Conservation (phyloP, 2,329 filamentous ascomycete species). For the Ceratocystis cacaofunesta region DNA sequence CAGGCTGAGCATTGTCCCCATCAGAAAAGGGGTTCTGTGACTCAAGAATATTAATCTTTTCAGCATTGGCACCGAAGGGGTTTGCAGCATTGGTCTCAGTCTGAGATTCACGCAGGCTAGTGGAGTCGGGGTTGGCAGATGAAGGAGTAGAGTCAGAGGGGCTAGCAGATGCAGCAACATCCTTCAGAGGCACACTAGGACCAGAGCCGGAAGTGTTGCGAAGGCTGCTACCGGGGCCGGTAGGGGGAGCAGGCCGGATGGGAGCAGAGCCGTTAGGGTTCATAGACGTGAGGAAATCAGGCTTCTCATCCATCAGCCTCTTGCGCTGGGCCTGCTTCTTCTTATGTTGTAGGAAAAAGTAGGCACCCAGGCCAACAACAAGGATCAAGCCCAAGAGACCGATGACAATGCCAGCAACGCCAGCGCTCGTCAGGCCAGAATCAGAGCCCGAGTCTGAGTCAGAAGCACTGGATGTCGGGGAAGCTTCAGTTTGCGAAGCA, state of each 20-base stretch:
- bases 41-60: slow-evolving; percentile 24
- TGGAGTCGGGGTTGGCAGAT: not conserved
- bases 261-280: slow-evolving; percentile 7
- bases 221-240: slow-evolving; percentile 12
- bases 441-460: slow-evolving; percentile 18
- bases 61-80: slow-evolving; percentile 52
- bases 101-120: slow-evolving; percentile 16
- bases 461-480: not conserved
- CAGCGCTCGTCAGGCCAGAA: slow-evolving; percentile 23
- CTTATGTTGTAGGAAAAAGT: slow-evolving; percentile 54
- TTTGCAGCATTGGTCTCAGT: slow-evolving; percentile 42
- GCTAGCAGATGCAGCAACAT: not conserved
- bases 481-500: slow-evolving; percentile 5
- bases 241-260: slow-evolving; percentile 14
- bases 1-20: slow-evolving; percentile 33
- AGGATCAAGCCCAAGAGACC: slow-evolving; percentile 60
- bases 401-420: slow-evolving; percentile 72
- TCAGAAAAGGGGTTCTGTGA: slow-evolving; percentile 48
- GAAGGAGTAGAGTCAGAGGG: not conserved
- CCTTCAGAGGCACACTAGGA: slow-evolving; percentile 12
- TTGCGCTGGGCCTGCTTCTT: slow-evolving; percentile 49
- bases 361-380: slow-evolving; percentile 49
- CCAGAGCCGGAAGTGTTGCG: slow-evolving; percentile 2
- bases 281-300: slow-evolving; percentile 7
- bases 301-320: slow-evolving; percentile 22